Percentiles rank a stretch among this genome's conserved stretches.
phyloP scores from a whole-genome alignment of 306 rosid species.

The Benincasa hispida region DNA sequence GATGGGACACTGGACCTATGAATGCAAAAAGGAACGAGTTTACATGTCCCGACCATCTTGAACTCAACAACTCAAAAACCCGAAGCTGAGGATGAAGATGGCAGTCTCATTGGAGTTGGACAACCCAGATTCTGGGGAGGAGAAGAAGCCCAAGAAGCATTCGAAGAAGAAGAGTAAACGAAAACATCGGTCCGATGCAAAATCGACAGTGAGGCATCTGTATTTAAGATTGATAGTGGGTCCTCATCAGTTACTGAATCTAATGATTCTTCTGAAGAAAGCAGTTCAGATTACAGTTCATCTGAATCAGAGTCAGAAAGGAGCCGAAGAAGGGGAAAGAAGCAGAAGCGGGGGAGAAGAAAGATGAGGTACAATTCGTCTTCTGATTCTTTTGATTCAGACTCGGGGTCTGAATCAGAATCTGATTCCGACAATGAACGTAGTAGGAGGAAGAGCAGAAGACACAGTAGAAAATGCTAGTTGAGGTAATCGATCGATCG shows the following conservation, averaged over 20 bases:
- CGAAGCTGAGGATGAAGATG: slow-evolving; percentile 62
- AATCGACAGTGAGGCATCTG: slow-evolving; percentile 78
- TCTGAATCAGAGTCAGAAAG: slow-evolving; percentile 84
- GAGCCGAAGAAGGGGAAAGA: slow-evolving; percentile 50
- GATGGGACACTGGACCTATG: slow-evolving; percentile 87
- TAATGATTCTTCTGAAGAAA: slow-evolving; percentile 55
- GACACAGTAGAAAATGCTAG: slow-evolving; percentile 41
- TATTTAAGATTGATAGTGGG: slow-evolving; percentile 79
- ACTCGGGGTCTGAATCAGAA: slow-evolving; percentile 39
- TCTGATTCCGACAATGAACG: slow-evolving; percentile 67
- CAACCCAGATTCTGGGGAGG: slow-evolving; percentile 23
- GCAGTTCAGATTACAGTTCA: slow-evolving; percentile 54
- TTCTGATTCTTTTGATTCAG: slow-evolving; percentile 72
- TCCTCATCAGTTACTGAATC: slow-evolving; percentile 72
- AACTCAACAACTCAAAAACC: slow-evolving; percentile 86
- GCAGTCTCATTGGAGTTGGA: slow-evolving; percentile 44
- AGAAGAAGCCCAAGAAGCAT: slow-evolving; percentile 31
- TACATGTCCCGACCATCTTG: slow-evolving; percentile 90
- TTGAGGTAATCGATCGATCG: background rate
- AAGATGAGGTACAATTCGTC: slow-evolving; percentile 57
- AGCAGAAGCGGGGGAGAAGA: slow-evolving; percentile 49
- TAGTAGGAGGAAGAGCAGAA: slow-evolving; percentile 54
- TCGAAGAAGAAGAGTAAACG: slow-evolving; percentile 64
- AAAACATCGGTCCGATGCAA: slow-evolving; percentile 47
- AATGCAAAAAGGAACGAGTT: slow-evolving; percentile 90